Evolutionary conservation across 495 filamentous ascomycete genomes (phyloP).

Genomic region (Geopyxis carbonaria): DNA sequence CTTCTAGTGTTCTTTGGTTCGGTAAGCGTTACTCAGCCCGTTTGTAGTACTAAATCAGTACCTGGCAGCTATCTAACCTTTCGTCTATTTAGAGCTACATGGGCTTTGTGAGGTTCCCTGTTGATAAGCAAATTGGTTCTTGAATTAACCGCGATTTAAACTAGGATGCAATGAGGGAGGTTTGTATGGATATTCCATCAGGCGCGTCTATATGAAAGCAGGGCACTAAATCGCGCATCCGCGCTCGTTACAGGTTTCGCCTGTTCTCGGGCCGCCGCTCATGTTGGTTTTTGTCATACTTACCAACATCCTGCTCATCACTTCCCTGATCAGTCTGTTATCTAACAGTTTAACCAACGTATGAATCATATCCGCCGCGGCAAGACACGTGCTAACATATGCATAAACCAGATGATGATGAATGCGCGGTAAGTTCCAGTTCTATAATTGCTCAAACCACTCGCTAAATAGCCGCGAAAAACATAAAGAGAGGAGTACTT

Average conservation of each 20-base stretch:
- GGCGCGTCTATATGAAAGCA: neutral
- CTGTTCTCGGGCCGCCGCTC: slow-evolving; percentile 44
- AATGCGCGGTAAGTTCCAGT: slow-evolving; percentile 23
- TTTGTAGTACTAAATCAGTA: neutral
- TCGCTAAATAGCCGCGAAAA: slow-evolving; percentile 9
- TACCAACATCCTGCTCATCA: slow-evolving; percentile 81
- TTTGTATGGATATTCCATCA: slow-evolving; percentile 21
- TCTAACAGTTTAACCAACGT: slow-evolving; percentile 80
- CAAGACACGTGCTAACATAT: slow-evolving; percentile 12
- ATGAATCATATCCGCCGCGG: slow-evolving; percentile 26
- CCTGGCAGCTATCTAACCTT: neutral
- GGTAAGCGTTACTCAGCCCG: slow-evolving; percentile 26
- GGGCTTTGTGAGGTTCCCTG: slow-evolving; percentile 51
- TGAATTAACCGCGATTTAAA: slow-evolving; percentile 11
- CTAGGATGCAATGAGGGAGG: slow-evolving; percentile 33
- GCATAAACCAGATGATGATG: slow-evolving; percentile 24
- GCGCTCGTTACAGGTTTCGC: slow-evolving; percentile 31
- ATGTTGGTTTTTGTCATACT: slow-evolving; percentile 66
- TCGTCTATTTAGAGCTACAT: slow-evolving; percentile 39
- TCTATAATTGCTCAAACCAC: too few relatives aligned
- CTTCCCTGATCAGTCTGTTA: slow-evolving; percentile 77
- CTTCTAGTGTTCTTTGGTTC: slow-evolving; percentile 39
- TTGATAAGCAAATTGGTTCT: slow-evolving; percentile 10
- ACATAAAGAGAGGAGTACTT: slow-evolving; percentile 58
- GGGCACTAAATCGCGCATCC: too few relatives aligned